Evolutionary conservation across 176 grass and related monocot species (phyloP), one percentile per base, ranked within the genome.

Genomic region (Oryza glumipatula): DNA sequence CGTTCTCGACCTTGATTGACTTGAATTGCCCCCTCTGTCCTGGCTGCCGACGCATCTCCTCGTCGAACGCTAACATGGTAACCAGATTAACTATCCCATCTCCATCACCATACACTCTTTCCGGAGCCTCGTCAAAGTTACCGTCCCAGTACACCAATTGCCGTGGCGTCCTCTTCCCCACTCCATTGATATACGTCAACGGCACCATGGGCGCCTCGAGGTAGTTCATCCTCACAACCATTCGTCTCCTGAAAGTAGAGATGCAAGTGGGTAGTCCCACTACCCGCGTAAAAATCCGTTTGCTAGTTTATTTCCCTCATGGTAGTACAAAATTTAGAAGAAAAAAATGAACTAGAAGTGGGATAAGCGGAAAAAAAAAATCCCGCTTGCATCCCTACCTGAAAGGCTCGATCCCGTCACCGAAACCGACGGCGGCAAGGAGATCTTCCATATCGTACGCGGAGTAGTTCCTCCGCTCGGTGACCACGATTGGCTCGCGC

Each of bases 201-300:
- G 78, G 66, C 66, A 80, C 74, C 52, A 61, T 77, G 9, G 74
- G 52, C 6, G 21, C 75, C 28, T 41, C 5, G 3, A 77, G 22
- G 35, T 36, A 54, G 9, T 19, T 14, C 48, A 58, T 58, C 73
- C 17, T 38, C 17, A 17, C 22, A 2, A 76, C 3, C 48, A n/a
- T 17, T 4, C 9, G 1, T 21, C 30, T 63, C 23, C n/a, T 24
- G 13, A 65, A 66, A n/a, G 60, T 32, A 32, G 30, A 3, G 30
- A 32, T 32, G 30, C 30, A 32, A 32, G 30, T 32, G 30, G 30
- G 0, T 32, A 32, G 30, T 32, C 2, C 2, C 2, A 0, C 30
- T 32, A 32, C 30, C 2, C 30, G 30, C 0, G 3, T 32, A 32
- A 32, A 32, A 32, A 32, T 30, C 30, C 30, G 30, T 32, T 32